Percentiles rank a stretch among this genome's conserved stretches.
Evolutionary conservation across 2,329 filamentous ascomycete species (phyloP).

Genomic region (Pyrenochaeta sp.): DNA sequence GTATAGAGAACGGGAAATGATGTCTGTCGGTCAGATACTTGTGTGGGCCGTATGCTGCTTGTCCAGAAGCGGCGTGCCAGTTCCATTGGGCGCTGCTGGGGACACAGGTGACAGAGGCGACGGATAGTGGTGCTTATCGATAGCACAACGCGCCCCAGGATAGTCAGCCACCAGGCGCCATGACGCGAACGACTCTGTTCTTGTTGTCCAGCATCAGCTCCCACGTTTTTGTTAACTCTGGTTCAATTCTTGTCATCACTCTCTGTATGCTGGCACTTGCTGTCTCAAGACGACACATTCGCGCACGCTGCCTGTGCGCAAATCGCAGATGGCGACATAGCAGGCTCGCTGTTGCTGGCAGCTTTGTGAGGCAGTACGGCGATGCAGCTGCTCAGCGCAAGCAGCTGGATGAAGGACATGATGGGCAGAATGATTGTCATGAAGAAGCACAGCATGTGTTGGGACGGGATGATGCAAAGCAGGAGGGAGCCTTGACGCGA

Average conservation of each 20-base stretch:
- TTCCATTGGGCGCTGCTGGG: background rate
- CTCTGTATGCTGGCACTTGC: slow-evolving; percentile 41
- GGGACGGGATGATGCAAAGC: slow-evolving; percentile 19
- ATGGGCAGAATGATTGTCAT: background rate
- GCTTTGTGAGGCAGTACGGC: slow-evolving; percentile 30
- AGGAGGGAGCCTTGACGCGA: slow-evolving; percentile 65
- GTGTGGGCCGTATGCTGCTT: background rate
- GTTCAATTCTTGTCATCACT: slow-evolving; percentile 3
- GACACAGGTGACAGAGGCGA: background rate
- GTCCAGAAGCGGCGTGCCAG: background rate
- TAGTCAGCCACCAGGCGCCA: background rate
- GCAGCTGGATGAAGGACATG: slow-evolving; percentile 10
- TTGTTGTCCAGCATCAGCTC: background rate
- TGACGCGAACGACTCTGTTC: slow-evolving; percentile 17
- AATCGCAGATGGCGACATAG: slow-evolving; percentile 21
- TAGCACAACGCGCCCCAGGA: too few species aligned
- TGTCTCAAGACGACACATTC: slow-evolving; percentile 37
- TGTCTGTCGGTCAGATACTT: slow-evolving; percentile 42
- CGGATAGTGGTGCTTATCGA: background rate
- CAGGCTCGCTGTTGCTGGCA: slow-evolving; percentile 10
- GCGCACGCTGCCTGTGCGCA: slow-evolving; percentile 52
- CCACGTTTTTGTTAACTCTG: background rate
- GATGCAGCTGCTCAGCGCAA: slow-evolving; percentile 27
- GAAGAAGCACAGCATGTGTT: background rate
- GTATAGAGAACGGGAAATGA: slow-evolving; percentile 4